Base-by-base conservation (phyloP, 106 monocot genomes). In the Dendrobium officinale region DNA sequence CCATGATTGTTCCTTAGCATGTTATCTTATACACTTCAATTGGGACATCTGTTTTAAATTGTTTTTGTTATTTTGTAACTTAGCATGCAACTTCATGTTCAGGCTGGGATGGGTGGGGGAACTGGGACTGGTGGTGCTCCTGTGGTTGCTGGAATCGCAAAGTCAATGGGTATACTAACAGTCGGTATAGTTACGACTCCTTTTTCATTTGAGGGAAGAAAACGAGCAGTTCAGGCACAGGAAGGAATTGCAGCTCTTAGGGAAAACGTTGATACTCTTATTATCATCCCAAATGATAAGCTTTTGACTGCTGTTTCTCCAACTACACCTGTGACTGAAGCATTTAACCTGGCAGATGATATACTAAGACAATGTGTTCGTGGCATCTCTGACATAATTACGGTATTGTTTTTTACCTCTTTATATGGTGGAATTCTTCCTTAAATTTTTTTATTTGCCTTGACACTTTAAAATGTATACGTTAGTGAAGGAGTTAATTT, bases 51-150 rank as follows among this genome's bases (percentile, higher is more conserved):
- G 26, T 70, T 70, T 37, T 13, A 37, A 33, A 37, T 27, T 67
- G 67, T 26, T 16, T 64, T 70, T 70, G 29, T 70, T 37, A 9
- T 70, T 3, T 26, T 37, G 11, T 70, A 16, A 33, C 5, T 77
- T 51, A 15, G 29, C 42, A 51, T 77, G 77, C 19, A 54, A 49
- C 9, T 77, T 81, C 43, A 76, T 78, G 11, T 75, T 44, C 81
- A 88, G 88, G 88, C 85, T 79, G 85, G 88, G 73, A 88, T 88
- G 88, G 88, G 88, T 66, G 88, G 88, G 18, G 88, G 88, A 37
- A 88, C 88, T 76, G 88, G 88, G 59, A 88, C 88, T 67, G 85
- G 85, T 55, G 88, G 80, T 77, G 88, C 88, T 66, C 88, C 88
- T 67, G 78, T 88, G 19, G 85, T 88, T 80, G 85, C 88, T 22